Evolutionary conservation across 306 rosid species (phyloP).

Genomic region (Astragalus membranaceus): DNA sequence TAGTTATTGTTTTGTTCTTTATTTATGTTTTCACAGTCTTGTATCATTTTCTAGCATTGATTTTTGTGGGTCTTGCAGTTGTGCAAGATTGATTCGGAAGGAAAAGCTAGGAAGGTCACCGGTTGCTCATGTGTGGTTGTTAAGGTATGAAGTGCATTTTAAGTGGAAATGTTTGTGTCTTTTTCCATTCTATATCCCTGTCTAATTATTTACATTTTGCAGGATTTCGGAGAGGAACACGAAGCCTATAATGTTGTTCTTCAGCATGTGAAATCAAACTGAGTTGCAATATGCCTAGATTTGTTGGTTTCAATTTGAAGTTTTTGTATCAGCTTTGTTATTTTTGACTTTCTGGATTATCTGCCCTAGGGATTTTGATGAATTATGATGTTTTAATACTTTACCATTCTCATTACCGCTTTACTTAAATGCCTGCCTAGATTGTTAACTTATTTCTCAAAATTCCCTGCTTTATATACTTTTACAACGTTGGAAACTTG

Average conservation of each 20-base stretch:
- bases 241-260: slow-evolving; percentile 10
- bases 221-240: background rate
- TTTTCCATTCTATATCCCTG: background rate
- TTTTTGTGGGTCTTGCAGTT: background rate
- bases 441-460: background rate
- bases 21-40: background rate
- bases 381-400: background rate
- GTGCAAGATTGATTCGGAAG: slow-evolving; percentile 3
- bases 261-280: background rate
- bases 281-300: background rate
- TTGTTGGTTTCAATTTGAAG: background rate
- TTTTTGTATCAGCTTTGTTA: background rate
- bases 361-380: background rate
- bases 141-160: background rate
- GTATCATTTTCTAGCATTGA: background rate
- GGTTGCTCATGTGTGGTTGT: background rate
- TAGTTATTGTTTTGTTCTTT: background rate
- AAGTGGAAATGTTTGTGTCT: background rate
- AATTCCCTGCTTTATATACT: too few relatives aligned
- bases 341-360: background rate
- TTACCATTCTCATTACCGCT: background rate
- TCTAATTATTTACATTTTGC: background rate
- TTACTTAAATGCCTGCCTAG: background rate
- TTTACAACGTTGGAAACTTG: too few relatives aligned
- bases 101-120: background rate